A percentile compares a stretch with the other conserved stretches of the same genome.
These are phyloP conservation scores for Spatholobus suberectus DNA, from an alignment of 306 rosid species.

Conservation along the genomic window DNA sequence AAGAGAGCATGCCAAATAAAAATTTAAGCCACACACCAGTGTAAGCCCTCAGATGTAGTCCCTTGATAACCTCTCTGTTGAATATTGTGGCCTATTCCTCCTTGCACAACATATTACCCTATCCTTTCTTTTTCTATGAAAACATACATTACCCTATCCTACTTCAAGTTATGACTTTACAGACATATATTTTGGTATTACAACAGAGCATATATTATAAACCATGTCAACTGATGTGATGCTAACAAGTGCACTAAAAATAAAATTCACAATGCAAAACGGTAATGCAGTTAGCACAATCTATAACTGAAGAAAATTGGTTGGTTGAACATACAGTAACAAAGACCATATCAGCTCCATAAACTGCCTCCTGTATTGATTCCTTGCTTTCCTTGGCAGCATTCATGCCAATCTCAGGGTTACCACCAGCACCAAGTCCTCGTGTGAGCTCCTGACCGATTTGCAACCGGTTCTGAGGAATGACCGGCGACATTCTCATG, in stretches of 20 bases:
- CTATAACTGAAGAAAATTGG: constrained; percentile 39
- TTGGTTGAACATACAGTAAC: constrained; percentile 79
- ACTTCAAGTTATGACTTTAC: constrained; percentile 12
- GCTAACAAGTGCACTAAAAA: background rate
- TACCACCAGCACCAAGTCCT: constrained; percentile 99
- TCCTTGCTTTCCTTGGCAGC: constrained; percentile 96
- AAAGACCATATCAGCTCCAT: constrained; percentile 97
- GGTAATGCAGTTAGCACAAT: constrained; percentile 31
- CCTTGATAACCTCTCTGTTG: constrained; percentile 8
- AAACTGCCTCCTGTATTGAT: constrained; percentile 85
- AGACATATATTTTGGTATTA: background rate
- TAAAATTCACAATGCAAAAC: constrained; percentile 32
- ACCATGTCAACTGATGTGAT: background rate
- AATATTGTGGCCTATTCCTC: constrained; percentile 28
- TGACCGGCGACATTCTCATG: constrained; percentile 94
- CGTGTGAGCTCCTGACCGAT: constrained; percentile 97
- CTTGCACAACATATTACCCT: constrained; percentile 1
- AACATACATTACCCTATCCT: constrained; percentile 8
- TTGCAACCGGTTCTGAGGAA: constrained; percentile 78
- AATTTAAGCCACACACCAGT: background rate
- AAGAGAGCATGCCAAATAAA: background rate
- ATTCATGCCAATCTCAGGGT: constrained; percentile 98
- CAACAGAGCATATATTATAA: constrained; percentile 11
- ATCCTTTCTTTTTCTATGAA: constrained; percentile 6
- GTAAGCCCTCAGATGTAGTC: constrained; percentile 23